These are phyloP conservation scores for Pythium utonaiense DNA, from an alignment of 352 stramenopile species.

Conservation along the genomic window DNA sequence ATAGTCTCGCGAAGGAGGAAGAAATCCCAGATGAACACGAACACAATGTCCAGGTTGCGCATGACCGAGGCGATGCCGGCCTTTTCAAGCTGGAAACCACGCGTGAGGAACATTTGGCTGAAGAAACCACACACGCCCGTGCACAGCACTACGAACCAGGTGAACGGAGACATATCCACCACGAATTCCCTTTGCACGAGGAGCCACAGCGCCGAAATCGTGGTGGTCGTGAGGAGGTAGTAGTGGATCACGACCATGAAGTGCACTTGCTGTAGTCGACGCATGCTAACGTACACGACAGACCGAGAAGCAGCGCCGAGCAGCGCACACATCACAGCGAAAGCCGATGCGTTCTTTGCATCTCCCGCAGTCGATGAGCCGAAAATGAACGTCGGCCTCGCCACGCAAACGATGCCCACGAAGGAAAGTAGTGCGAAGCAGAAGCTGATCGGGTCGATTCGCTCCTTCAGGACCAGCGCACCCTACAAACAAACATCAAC, in stretches of 20 bases:
- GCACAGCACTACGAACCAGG: conserved; percentile 43
- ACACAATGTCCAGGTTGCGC: conserved; percentile 53
- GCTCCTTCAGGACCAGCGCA: conserved; percentile 37
- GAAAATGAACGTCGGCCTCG: conserved; percentile 47
- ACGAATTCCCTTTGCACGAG: conserved; percentile 23
- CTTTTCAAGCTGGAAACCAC: conserved; percentile 61
- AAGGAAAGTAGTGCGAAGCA: conserved; percentile 39
- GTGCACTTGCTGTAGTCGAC: conserved; percentile 40
- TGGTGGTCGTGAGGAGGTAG: conserved; percentile 39
- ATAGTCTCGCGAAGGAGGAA: conserved; percentile 35
- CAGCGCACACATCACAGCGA: conserved; percentile 30
- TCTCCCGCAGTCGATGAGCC: conserved; percentile 24
- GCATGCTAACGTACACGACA: conserved; percentile 39
- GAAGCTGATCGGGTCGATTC: conserved; percentile 31
- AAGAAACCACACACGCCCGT: conserved; percentile 44
- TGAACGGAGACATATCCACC: conserved; percentile 25
- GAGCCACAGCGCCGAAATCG: conserved; percentile 28
- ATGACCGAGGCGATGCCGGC: conserved; percentile 47
- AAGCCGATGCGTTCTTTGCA: conserved; percentile 26
- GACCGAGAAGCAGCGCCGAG: conserved; percentile 32
- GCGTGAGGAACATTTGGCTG: conserved; percentile 52
- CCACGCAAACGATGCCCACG: conserved; percentile 39
- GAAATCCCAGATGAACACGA: conserved; percentile 52
- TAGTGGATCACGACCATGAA: conserved; percentile 67
- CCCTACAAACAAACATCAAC: conserved; percentile 20